phyloP scores from a whole-genome alignment of 2,329 filamentous ascomycete species.

The Botrytis cinerea region DNA sequence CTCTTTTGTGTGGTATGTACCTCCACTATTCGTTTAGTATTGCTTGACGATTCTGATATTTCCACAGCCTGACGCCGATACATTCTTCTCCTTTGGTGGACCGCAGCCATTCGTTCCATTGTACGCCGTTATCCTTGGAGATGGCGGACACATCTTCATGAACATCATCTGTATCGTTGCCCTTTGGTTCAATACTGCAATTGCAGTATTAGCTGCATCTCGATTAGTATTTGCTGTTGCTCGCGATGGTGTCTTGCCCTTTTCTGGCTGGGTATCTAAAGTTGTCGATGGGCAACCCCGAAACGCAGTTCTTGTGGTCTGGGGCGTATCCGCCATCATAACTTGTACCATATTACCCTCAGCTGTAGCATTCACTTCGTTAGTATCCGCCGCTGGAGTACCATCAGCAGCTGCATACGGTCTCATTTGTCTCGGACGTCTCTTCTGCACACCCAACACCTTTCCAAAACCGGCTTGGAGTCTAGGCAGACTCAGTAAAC shows the following conservation, averaged over 20 bases:
- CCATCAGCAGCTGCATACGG: constrained; percentile 26
- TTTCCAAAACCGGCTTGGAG: constrained; percentile 25
- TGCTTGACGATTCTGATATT: neutral
- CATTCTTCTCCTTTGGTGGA: constrained; percentile 22
- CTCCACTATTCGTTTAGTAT: neutral
- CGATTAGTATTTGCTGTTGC: constrained; percentile 28
- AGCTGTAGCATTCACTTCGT: constrained; percentile 23
- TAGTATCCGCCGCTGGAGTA: constrained; percentile 25
- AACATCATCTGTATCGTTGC: constrained; percentile 25
- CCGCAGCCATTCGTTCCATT: constrained; percentile 29
- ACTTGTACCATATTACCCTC: constrained; percentile 26
- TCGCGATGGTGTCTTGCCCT: constrained; percentile 27
- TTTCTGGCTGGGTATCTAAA: constrained; percentile 20
- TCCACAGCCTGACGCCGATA: constrained; percentile 24
- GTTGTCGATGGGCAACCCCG: constrained; percentile 24
- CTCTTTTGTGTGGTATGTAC: constrained; percentile 25
- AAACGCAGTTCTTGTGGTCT: constrained; percentile 28
- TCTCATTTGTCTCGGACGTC: constrained; percentile 24
- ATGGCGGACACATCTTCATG: constrained; percentile 25
- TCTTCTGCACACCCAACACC: constrained; percentile 24
- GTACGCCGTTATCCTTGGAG: constrained; percentile 26
- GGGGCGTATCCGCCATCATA: constrained; percentile 22
- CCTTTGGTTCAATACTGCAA: constrained; percentile 27
- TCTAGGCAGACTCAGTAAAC: constrained; percentile 22
- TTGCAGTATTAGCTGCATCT: constrained; percentile 27